Evolutionary conservation across 2,329 filamentous ascomycete genomes (phyloP), one percentile per base, ranked within the genome.

Genomic region (Alternaria panax): DNA sequence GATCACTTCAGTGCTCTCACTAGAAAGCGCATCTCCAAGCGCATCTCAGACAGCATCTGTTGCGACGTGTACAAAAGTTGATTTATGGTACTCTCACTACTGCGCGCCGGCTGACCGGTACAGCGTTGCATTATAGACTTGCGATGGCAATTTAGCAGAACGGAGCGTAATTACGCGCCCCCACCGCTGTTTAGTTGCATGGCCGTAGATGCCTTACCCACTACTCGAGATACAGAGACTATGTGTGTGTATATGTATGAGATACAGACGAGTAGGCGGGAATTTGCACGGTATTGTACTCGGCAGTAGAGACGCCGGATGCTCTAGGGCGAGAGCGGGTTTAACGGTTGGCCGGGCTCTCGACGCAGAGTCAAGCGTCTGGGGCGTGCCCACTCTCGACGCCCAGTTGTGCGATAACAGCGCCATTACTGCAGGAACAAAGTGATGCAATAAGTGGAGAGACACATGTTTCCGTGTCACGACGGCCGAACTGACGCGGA

Each of bases 361-460:
- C 45, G 45, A 48, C 45, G 45, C 45, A 67, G 63, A 47, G 57
- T 63, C 60, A 57, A 63, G 66, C 66, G 61, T 61, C 65, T 62
- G 54, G 61, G 45, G 53, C 27, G 63, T 57, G 65, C 41, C 62
- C 64, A 68, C 59, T 47, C 51, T 59, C 51, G 36, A 50, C 51
- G 45, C 57, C 45, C 57, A 55, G 51, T 51, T 27, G 27, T 36
- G 56, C 43, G 42, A 54, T 47, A 43, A 38, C 43, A 48, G 55
- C 27, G 42, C 51, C 30, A 56, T 30, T 32, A 38, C 64, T 67
- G 68, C 67, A 67, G 62, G 62, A 64, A 65, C 62, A 57, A 55
- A 38, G 65, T 71, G 69, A 74, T 75, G 73, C 68, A 75, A 75
- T 75, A 75, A 76, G 75, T 75, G 75, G 74, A 75, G 74, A 75